Percentiles rank a stretch among this genome's conserved stretches.
phyloP scores from a whole-genome alignment of 768 basidiomycete genomes.

The Tulasnella sp. region DNA sequence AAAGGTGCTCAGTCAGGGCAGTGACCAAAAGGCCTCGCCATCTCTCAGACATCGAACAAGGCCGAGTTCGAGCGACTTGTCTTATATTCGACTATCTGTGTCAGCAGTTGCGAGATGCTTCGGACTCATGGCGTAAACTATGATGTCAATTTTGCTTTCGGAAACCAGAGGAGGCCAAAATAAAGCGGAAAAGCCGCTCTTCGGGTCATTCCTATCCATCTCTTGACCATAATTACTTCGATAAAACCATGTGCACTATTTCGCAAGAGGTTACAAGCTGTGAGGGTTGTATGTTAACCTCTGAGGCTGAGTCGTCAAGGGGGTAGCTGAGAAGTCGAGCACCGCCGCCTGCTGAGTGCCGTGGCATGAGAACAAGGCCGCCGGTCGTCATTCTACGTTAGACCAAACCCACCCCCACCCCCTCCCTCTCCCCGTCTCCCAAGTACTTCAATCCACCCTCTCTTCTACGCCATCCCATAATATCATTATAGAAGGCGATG shows the following conservation, averaged over 20 bases:
- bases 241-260: neutral
- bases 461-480: neutral
- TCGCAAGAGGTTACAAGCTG: neutral
- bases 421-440: neutral
- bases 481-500: neutral
- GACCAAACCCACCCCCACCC: slow-evolving; percentile 1
- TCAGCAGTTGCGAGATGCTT: too few relatives aligned
- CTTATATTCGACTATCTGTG: too few relatives aligned
- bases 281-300: neutral
- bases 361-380: neutral
- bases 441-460: neutral
- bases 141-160: too few relatives aligned
- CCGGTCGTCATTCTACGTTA: neutral
- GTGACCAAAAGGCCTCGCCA: neutral
- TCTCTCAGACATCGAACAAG: too few relatives aligned
- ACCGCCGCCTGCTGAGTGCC: neutral
- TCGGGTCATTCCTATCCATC: too few relatives aligned
- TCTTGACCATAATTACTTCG: neutral
- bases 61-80: too few relatives aligned
- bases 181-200: too few relatives aligned
- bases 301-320: neutral
- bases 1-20: neutral
- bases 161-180: too few relatives aligned
- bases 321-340: neutral
- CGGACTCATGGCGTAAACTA: too few relatives aligned